Conservation (phyloP, 495 filamentous ascomycete species). For the Neurospora sp. region DNA sequence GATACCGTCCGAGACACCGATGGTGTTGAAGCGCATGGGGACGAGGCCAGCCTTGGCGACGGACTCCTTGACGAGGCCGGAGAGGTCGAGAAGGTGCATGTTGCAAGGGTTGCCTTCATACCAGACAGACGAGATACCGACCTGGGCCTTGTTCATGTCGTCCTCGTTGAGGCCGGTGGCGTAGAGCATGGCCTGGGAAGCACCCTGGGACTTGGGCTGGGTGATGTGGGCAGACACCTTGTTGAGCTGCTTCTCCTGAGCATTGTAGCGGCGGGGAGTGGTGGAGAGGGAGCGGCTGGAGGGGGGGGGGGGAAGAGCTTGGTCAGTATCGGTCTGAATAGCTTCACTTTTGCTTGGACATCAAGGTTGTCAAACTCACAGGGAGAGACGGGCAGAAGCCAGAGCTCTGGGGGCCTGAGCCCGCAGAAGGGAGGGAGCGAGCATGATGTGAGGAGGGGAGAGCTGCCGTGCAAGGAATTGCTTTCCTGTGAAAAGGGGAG, state of each 20-base stretch:
- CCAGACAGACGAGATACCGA: constrained; percentile 88
- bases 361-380: constrained; percentile 11
- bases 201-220: constrained; percentile 93
- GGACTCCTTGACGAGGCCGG: constrained; percentile 69
- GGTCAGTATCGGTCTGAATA: constrained; percentile 1
- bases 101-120: constrained; percentile 96
- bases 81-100: constrained; percentile 93
- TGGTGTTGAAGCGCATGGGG: constrained; percentile 92
- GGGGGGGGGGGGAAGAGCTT: neutral
- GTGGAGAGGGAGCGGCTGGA: constrained; percentile 33
- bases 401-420: constrained; percentile 32
- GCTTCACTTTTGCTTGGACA: neutral
- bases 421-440: constrained; percentile 28
- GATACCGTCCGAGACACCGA: constrained; percentile 83
- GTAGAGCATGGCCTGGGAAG: constrained; percentile 98
- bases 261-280: constrained; percentile 24
- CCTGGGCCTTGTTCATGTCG: constrained; percentile 90
- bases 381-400: constrained; percentile 22
- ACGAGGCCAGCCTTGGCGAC: constrained; percentile 72
- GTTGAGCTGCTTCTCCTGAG: constrained; percentile 54
- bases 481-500: neutral
- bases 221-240: constrained; percentile 75
- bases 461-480: neutral
- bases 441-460: constrained; percentile 18
- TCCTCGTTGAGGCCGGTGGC: constrained; percentile 74